Conservation (phyloP, 2,329 filamentous ascomycete genomes). For the Beauveria varroae region DNA sequence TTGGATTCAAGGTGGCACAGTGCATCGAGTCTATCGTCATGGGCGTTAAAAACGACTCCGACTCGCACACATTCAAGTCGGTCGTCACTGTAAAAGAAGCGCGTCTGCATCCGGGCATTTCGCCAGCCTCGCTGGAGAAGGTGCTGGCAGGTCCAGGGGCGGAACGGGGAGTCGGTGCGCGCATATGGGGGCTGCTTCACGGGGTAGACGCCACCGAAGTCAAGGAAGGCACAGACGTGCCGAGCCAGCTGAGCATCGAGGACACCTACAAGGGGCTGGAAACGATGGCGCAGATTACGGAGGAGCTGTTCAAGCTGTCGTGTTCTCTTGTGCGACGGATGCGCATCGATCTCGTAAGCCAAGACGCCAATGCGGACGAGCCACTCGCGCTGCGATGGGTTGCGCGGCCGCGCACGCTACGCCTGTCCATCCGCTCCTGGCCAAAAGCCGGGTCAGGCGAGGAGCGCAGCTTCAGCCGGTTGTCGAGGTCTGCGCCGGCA, state of each 20-base stretch:
- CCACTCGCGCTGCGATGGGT: slow-evolving; percentile 51
- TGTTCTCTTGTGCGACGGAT: slow-evolving; percentile 69
- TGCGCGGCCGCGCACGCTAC: slow-evolving; percentile 72
- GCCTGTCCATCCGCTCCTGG: slow-evolving; percentile 66
- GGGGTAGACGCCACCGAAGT: slow-evolving; percentile 73
- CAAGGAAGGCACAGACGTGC: slow-evolving; percentile 60
- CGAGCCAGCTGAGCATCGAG: slow-evolving; percentile 88
- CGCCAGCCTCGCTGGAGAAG: slow-evolving; percentile 55
- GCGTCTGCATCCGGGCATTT: slow-evolving; percentile 55
- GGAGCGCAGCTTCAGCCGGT: slow-evolving; percentile 56
- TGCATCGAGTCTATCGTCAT: slow-evolving; percentile 47
- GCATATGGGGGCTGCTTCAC: slow-evolving; percentile 72
- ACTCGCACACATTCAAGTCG: slow-evolving; percentile 29
- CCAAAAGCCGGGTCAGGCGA: slow-evolving; percentile 32
- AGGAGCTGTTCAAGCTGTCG: slow-evolving; percentile 62
- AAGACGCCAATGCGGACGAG: slow-evolving; percentile 31
- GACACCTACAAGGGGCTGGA: slow-evolving; percentile 77
- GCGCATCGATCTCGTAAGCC: slow-evolving; percentile 63
- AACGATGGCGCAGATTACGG: slow-evolving; percentile 53
- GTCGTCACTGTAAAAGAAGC: slow-evolving; percentile 59
- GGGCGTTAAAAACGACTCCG: slow-evolving; percentile 23
- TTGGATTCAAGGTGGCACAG: slow-evolving; percentile 62
- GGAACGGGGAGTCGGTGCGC: slow-evolving; percentile 62
- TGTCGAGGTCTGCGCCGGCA: slow-evolving; percentile 67
- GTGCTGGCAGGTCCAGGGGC: slow-evolving; percentile 64